A percentile compares a stretch with the other conserved stretches of the same genome.
phyloP scores from a whole-genome alignment of 345 rosid genomes.

The Brassica incana region DNA sequence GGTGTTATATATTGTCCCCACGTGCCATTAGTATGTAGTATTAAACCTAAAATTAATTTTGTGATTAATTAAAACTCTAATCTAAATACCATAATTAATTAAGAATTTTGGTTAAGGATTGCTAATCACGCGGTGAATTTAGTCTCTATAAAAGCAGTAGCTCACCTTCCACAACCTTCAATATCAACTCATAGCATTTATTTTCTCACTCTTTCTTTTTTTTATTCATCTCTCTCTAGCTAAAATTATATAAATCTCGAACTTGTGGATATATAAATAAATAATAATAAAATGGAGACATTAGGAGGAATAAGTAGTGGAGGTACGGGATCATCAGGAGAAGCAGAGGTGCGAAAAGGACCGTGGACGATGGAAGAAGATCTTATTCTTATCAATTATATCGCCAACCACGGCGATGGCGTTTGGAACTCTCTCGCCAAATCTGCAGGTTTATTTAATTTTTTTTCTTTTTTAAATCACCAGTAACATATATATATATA shows the following conservation, averaged over 20 bases:
- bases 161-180: conserved; percentile 38
- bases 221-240: not conserved
- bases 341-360: conserved; percentile 88
- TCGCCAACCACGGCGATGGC: conserved; percentile 93
- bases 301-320: conserved; percentile 20
- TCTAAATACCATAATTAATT: conserved; percentile 20
- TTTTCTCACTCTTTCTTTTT: conserved; percentile 21
- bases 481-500: not conserved
- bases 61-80: conserved; percentile 24
- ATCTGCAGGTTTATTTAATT: conserved; percentile 64
- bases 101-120: conserved; percentile 3
- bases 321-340: conserved; percentile 60
- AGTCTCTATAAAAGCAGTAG: conserved; percentile 41
- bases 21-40: not conserved
- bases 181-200: conserved; percentile 31
- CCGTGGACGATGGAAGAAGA: conserved; percentile 99
- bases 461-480: not conserved
- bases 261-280: conserved; percentile 11
- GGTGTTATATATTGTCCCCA: not conserved
- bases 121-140: conserved; percentile 33
- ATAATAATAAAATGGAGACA: conserved; percentile 27
- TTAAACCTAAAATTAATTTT: not conserved
- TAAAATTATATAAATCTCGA: not conserved
- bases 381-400: conserved; percentile 79
- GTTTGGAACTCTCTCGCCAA: conserved; percentile 93